Base-by-base conservation (phyloP, 805 yeast species). In the Phaffomyces opuntiae region DNA sequence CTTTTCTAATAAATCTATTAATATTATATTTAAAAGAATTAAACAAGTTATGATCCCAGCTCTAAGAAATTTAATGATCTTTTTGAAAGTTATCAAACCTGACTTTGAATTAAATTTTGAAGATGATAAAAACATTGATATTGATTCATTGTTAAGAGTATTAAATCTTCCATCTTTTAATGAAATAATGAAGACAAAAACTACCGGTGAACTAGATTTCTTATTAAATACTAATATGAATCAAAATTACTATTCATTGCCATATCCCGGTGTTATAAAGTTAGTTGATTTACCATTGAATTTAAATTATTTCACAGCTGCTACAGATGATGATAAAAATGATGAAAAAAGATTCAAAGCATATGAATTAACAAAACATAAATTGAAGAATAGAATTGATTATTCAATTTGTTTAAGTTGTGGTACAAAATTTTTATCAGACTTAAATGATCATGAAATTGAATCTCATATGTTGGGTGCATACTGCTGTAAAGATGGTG, bases 221-320 rank as follows among this genome's bases (percentile, higher is more conserved):
- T 19, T 17, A 13, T 4, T 26, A 16, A 7, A 16, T 7, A 12
- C 7, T 21, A 8, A 13, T 21, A 21, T 21, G 24, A 21, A 21
- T 14, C 11, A 13, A 17, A 8, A 7, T 7, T 31, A 14, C 8
- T 2, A 13, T 19, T 14, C 16, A 9, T 16, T 56, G 8, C 59
- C 60, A 29, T 78, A 70, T 50, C 82, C 87, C 7, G 81, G 81
- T 12, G 68, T 72, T 7, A 65, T 78, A 2, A 74, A 73, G 43
- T 62, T 83, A 42, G 67, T 77, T 32, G 73, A 74, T 40, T 58
- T 83, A 39, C 83, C 88, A 12, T 49, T 54, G 13, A 69, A 72
- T 49, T 65, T 69, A 58, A 60, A 63, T 51, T 64, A 66, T 3
- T 71, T 70, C 44, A 54, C 65, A 9, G 54, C 65, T 9, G 68